These are phyloP conservation scores for Knoxdaviesia capensis DNA, from an alignment of 2,329 filamentous ascomycete species.

Conservation along the genomic window DNA sequence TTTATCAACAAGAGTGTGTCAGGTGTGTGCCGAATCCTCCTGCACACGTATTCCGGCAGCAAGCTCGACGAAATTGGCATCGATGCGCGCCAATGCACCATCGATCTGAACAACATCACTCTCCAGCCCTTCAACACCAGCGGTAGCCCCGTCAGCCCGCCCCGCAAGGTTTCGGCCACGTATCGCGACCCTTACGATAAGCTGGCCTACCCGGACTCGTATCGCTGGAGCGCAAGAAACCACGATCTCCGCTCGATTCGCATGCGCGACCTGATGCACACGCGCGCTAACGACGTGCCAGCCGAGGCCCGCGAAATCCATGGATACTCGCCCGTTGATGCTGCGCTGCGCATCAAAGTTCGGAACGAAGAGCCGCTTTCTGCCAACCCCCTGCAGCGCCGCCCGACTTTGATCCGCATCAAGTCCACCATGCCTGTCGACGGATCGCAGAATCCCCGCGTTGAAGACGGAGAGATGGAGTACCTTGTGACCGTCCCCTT, in stretches of 20 bases:
- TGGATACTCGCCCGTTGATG: conserved; percentile 34
- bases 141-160: conserved; percentile 4
- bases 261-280: conserved; percentile 32
- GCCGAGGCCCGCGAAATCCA: conserved; percentile 32
- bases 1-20: conserved; percentile 56
- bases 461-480: conserved; percentile 14
- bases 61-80: conserved; percentile 37
- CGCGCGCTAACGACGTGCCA: conserved; percentile 29
- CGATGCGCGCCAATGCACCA: conserved; percentile 41
- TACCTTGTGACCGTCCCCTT: conserved; percentile 51
- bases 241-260: conserved; percentile 54
- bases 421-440: conserved; percentile 14
- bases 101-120: conserved; percentile 31
- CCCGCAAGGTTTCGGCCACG: conserved; percentile 18
- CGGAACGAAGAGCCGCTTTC: conserved; percentile 11
- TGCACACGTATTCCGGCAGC: conserved; percentile 40
- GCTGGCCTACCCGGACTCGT: conserved; percentile 37
- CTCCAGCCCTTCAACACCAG: conserved; percentile 21
- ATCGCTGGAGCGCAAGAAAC: conserved; percentile 49
- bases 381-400: conserved; percentile 9
- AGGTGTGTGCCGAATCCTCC: conserved; percentile 64
- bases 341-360: conserved; percentile 22
- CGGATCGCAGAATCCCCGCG: conserved; percentile 8
- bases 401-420: conserved; percentile 24
- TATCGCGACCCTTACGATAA: conserved; percentile 48